These are phyloP conservation scores for Sherardia arvensis DNA, from an alignment of 257 asterid species.

Conservation along the genomic window DNA sequence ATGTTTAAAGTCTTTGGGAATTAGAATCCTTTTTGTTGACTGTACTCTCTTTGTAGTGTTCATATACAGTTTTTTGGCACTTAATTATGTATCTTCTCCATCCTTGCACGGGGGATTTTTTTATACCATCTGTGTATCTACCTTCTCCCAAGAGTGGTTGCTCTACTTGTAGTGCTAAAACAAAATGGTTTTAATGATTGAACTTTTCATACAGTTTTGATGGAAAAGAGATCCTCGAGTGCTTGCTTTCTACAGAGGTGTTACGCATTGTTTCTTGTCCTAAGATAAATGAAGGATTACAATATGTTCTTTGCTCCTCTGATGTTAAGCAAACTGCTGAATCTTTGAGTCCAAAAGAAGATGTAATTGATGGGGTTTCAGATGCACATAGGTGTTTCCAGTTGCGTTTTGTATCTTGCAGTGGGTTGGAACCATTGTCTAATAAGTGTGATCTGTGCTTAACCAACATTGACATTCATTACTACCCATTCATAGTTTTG, in stretches of 20 bases:
- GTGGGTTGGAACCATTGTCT: constrained; percentile 21
- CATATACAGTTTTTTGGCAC: not conserved
- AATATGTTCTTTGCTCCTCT: constrained; percentile 39
- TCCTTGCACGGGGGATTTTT: not conserved
- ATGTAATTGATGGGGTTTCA: constrained; percentile 27
- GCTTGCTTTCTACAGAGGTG: constrained; percentile 50
- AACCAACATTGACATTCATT: constrained; percentile 57
- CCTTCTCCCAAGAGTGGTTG: not conserved
- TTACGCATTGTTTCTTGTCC: constrained; percentile 40
- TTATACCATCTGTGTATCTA: not conserved
- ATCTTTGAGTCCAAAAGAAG: constrained; percentile 25
- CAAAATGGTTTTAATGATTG: not conserved
- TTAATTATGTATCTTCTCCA: not conserved
- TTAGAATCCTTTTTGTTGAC: not conserved
- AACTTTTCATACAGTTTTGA: constrained; percentile 46
- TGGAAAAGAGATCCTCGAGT: constrained; percentile 37
- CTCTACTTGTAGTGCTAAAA: not conserved
- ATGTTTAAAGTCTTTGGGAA: not conserved
- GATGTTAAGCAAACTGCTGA: constrained; percentile 26
- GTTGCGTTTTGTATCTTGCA: constrained; percentile 49
- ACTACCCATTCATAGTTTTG: constrained; percentile 63
- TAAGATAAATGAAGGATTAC: constrained; percentile 25
- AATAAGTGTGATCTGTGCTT: constrained; percentile 33
- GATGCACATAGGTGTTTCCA: constrained; percentile 38
- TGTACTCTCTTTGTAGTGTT: not conserved